A percentile compares a stretch with the other conserved stretches of the same genome.
Evolutionary conservation across 2,329 filamentous ascomycete genomes (phyloP).

Genomic region (Colletotrichum tamarilloi): DNA sequence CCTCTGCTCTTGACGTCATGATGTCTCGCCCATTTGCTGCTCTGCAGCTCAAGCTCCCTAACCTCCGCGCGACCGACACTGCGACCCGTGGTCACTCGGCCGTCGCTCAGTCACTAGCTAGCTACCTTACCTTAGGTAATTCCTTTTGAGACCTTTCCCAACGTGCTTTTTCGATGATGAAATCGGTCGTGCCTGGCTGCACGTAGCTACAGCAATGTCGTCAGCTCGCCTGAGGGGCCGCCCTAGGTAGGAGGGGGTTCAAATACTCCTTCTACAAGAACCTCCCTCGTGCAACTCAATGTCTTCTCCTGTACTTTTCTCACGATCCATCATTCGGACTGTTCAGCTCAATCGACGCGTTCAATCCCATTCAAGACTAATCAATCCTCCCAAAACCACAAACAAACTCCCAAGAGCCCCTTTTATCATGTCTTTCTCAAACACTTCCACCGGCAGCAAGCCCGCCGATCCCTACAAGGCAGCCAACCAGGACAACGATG

Average conservation of each 20-base stretch:
- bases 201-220: conserved; percentile 24
- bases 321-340: not conserved
- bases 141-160: not conserved
- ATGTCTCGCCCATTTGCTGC: conserved; percentile 28
- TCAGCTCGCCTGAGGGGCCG: conserved; percentile 14
- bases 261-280: conserved; percentile 14
- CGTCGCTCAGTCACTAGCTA: not conserved
- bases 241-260: conserved; percentile 4
- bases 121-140: not conserved
- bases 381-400: not conserved
- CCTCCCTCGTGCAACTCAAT: too few relatives aligned
- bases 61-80: conserved; percentile 1
- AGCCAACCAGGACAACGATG: conserved; percentile 74
- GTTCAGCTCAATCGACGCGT: not conserved
- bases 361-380: not conserved
- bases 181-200: conserved; percentile 26
- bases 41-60: conserved; percentile 3
- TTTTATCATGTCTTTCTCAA: conserved; percentile 57
- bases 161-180: conserved; percentile 30
- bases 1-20: conserved; percentile 34
- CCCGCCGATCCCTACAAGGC: conserved; percentile 81
- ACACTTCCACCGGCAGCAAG: conserved; percentile 70
- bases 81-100: not conserved
- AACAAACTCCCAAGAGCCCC: not conserved
- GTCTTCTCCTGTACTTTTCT: not conserved